Evolutionary conservation across 2,329 filamentous ascomycete genomes (phyloP).

Genomic region (Dactylellina sp.): DNA sequence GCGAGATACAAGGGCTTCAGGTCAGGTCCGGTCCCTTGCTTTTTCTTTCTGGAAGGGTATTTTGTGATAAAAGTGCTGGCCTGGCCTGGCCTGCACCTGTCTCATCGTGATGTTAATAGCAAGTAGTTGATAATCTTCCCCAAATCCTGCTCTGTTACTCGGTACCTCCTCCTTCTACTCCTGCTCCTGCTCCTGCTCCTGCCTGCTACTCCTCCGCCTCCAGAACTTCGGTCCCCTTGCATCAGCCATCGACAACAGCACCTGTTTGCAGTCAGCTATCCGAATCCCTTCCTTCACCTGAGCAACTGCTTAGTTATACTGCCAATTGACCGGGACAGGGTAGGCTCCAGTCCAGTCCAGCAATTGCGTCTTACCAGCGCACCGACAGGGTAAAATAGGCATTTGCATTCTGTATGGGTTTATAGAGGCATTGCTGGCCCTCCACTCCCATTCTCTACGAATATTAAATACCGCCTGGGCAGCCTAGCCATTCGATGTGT

Average conservation of each 20-base stretch:
- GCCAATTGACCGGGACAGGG: constrained; percentile 50
- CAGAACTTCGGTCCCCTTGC: constrained; percentile 51
- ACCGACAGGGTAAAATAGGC: constrained; percentile 54
- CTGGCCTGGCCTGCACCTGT: no score
- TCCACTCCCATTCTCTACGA: constrained; percentile 33
- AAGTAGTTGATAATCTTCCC: constrained; percentile 55
- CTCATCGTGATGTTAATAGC: constrained; percentile 57
- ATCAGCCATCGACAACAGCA: constrained; percentile 40
- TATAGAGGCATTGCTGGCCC: constrained; percentile 39
- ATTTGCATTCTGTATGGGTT: constrained; percentile 48
- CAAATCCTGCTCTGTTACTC: constrained; percentile 39
- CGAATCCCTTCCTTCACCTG: constrained; percentile 34
- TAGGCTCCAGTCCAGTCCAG: constrained; percentile 23
- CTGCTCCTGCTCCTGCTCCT: constrained; percentile 16
- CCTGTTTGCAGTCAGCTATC: constrained; percentile 45
- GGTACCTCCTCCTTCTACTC: no score
- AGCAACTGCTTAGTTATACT: constrained; percentile 41
- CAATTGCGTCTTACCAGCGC: constrained; percentile 53
- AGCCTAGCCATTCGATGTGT: constrained; percentile 35
- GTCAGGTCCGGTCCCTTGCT: constrained; percentile 35
- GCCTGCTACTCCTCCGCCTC: constrained; percentile 51
- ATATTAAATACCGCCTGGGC: constrained; percentile 41
- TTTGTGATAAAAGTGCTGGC: constrained; percentile 58
- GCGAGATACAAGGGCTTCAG: constrained; percentile 33
- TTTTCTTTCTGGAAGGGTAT: constrained; percentile 39